Percentiles rank a stretch among this genome's conserved stretches.
These are phyloP conservation scores for Cruciata laevipes DNA, from an alignment of 257 asterid genomes.

Conservation along the genomic window DNA sequence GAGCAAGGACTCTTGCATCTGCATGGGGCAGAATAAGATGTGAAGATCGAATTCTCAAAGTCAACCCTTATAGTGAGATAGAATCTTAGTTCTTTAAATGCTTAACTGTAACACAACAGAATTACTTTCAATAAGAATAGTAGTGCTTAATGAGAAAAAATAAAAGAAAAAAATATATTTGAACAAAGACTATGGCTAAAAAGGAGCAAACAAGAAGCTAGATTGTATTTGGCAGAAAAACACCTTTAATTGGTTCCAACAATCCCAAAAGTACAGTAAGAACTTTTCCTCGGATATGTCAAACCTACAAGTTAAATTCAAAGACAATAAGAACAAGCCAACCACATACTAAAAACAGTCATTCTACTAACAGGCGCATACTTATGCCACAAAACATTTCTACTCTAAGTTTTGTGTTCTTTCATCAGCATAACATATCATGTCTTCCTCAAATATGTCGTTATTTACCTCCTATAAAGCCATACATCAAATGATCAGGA, in stretches of 20 bases:
- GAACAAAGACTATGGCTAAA: background rate
- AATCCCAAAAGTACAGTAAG: constrained; percentile 71
- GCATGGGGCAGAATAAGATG: background rate
- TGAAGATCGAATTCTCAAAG: background rate
- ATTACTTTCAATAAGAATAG: background rate
- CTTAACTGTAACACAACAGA: background rate
- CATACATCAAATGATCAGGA: background rate
- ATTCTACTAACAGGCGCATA: background rate
- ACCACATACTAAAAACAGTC: background rate
- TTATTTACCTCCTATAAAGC: background rate
- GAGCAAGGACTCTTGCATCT: background rate
- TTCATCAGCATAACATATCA: background rate
- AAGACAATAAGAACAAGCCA: constrained; percentile 16
- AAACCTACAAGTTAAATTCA: constrained; percentile 39
- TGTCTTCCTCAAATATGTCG: background rate
- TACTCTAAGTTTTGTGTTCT: background rate
- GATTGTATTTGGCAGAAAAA: constrained; percentile 9
- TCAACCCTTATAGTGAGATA: background rate
- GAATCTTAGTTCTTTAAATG: background rate
- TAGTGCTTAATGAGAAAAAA: background rate
- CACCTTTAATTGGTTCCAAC: constrained; percentile 82
- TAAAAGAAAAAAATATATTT: constrained; percentile 8
- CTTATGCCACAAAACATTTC: constrained; percentile 5
- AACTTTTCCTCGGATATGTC: constrained; percentile 83
- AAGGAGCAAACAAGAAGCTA: background rate